phyloP scores from a whole-genome alignment of 192 early-diverging fungal species.

The Funneliformis geosporum region DNA sequence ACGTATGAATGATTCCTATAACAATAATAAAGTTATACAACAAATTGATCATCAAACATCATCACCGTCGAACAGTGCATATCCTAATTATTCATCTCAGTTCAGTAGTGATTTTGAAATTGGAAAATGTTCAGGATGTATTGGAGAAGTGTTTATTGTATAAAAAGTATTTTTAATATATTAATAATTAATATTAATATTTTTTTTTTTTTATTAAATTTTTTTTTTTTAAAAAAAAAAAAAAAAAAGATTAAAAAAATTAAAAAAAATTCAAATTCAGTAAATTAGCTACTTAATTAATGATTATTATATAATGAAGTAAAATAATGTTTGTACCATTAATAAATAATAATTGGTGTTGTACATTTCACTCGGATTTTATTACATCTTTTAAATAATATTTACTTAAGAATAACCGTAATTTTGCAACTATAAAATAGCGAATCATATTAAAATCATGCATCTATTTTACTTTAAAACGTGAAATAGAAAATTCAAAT shows the following conservation, averaged over 20 bases:
- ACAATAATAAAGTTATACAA: not conserved
- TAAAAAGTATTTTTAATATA: not conserved
- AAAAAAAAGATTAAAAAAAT: too few relatives aligned
- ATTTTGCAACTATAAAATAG: not conserved
- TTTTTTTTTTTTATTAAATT: not conserved
- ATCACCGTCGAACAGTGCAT: not conserved
- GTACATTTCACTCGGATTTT: not conserved
- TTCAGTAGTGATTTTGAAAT: constrained; percentile 18
- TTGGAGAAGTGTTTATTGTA: constrained; percentile 26
- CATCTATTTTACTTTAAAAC: not conserved
- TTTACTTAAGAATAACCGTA: constrained; percentile 24
- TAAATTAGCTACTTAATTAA: too few relatives aligned
- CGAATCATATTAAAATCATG: not conserved
- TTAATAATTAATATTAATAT: not conserved
- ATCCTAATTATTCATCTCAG: not conserved
- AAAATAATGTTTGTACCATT: too few relatives aligned
- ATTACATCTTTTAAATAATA: constrained; percentile 26
- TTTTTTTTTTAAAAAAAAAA: not conserved
- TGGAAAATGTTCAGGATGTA: constrained; percentile 29
- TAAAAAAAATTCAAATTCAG: too few relatives aligned
- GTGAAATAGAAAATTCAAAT: not conserved
- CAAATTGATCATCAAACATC: not conserved
- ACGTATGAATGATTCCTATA: not conserved
- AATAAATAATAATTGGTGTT: too few relatives aligned
- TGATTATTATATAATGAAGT: too few relatives aligned